Base-by-base conservation (phyloP, 139 green algal species). In the Volvox africanus region DNA sequence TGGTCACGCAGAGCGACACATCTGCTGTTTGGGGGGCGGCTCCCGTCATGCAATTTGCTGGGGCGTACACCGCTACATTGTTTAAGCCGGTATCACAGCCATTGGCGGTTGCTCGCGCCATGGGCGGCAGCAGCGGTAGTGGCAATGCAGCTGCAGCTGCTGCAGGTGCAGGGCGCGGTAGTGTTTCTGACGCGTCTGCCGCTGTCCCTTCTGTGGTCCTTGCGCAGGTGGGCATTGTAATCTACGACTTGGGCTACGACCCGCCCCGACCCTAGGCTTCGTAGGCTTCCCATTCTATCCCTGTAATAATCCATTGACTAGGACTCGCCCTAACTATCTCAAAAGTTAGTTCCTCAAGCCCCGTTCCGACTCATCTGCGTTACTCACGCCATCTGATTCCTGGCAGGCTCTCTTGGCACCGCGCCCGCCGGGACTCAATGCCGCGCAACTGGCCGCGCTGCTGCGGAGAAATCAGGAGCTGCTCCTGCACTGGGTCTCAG, bases 391-490 rank as follows among this genome's bases (percentile, higher is more conserved):
- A 14, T 55, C 44, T 9, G 9, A 55, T 55, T 9, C 44, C 44
- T 55, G 44, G 65, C 82, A 88, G 82, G 24, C 26, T 2, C 82
- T 88, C 33, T 32, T 88, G 35, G 65, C 65, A 26, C 82, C 82
- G 28, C 82, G 82, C 22, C 82, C 65, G 0, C 14, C 30, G 12
- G 88, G 82, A 20, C 88, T 91, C 62, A 76, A 24, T 19, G 33
- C 85, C 22, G 44, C 12, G 1, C 69, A 62, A 30, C 69, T 75
- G 61, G 26, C 61, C 0, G 82, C 82, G 11, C 82, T 88, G 35
- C 32, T 79, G 82, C 82, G 82, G 0, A 35, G 82, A 32, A 88
- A 88, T 36, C 65, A 79, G 65, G 82, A 88, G 82, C 82, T 88
- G 65, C 82, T 88, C 65, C 82, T 88, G 82, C 82, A 88, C 82